A percentile compares a stretch with the other conserved stretches of the same genome.
Conservation (phyloP, 192 early-diverging fungal species). For the Podila epicladia region DNA sequence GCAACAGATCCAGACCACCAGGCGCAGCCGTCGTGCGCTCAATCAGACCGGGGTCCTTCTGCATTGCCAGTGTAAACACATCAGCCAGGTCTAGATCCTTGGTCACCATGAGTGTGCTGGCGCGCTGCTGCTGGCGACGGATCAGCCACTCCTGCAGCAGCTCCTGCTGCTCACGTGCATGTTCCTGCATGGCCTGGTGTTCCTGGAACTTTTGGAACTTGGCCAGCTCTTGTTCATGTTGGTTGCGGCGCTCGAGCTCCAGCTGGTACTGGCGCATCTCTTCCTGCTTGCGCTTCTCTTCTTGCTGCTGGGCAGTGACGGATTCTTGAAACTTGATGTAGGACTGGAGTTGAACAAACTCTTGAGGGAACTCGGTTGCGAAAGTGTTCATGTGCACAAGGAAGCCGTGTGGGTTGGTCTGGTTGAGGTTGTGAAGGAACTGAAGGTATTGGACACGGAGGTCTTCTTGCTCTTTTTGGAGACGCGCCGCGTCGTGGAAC, state of each 20-base stretch:
- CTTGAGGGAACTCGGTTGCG: conserved; percentile 39
- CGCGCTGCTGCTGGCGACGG: conserved; percentile 22
- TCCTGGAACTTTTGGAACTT: conserved; percentile 22
- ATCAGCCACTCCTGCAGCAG: conserved; percentile 43
- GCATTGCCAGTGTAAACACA: conserved; percentile 43
- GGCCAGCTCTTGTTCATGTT: conserved; percentile 29
- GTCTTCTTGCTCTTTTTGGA: conserved; percentile 48
- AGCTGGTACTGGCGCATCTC: conserved; percentile 43
- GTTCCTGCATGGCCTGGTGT: conserved; percentile 22
- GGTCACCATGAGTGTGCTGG: conserved; percentile 13
- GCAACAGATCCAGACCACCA: conserved; percentile 31
- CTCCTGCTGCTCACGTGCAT: conserved; percentile 22
- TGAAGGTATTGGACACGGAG: conserved; percentile 43
- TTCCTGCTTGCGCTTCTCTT: conserved; percentile 24
- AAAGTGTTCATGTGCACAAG: conserved; percentile 49
- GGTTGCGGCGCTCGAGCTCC: conserved; percentile 24
- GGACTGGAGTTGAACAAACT: conserved; percentile 38
- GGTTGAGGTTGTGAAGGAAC: conserved; percentile 38
- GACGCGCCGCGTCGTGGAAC: conserved; percentile 24
- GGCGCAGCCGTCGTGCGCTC: conserved; percentile 27
- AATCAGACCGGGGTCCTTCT: conserved; percentile 36
- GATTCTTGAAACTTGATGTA: conserved; percentile 41
- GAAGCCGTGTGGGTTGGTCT: conserved; percentile 32
- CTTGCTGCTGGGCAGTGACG: conserved; percentile 19
- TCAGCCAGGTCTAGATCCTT: conserved; percentile 41